Percentiles rank a stretch among this genome's conserved stretches.
Evolutionary conservation across 1,284 basidiomycete species (phyloP).

Genomic region (Paramarasmius palmivorus): DNA sequence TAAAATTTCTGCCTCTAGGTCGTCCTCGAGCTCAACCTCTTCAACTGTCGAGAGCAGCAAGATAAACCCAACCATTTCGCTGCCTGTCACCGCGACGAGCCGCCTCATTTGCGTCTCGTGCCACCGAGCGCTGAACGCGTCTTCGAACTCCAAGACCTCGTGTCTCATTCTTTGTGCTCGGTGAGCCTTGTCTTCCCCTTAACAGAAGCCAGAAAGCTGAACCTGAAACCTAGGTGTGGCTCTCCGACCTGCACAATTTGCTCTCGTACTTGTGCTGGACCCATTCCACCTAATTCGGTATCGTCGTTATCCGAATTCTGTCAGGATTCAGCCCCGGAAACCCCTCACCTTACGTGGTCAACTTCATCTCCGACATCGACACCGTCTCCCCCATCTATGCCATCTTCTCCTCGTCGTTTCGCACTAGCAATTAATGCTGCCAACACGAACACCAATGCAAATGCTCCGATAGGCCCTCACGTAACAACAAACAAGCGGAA

Average conservation of each 20-base stretch:
- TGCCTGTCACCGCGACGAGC: not conserved
- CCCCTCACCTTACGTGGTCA: slow-evolving; percentile 33
- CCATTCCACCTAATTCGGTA: slow-evolving; percentile 19
- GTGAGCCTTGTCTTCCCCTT: slow-evolving; percentile 11
- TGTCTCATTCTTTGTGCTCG: slow-evolving; percentile 18
- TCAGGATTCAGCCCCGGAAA: slow-evolving; percentile 24
- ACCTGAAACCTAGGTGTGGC: slow-evolving; percentile 25
- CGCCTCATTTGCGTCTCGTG: slow-evolving; percentile 26
- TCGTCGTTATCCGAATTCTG: not conserved
- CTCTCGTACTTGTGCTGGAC: slow-evolving; percentile 31
- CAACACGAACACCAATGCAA: slow-evolving; percentile 23
- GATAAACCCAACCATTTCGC: too few species aligned
- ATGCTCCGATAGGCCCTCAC: not conserved
- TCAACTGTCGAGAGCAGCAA: not conserved
- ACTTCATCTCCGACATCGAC: slow-evolving; percentile 25
- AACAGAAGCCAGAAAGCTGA: not conserved
- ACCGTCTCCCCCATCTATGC: slow-evolving; percentile 2
- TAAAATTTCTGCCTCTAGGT: not conserved
- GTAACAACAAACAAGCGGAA: slow-evolving; percentile 24
- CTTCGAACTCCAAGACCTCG: slow-evolving; percentile 14
- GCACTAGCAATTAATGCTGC: slow-evolving; percentile 26
- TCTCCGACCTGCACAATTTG: slow-evolving; percentile 32
- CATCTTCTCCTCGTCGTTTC: slow-evolving; percentile 22
- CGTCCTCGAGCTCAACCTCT: not conserved
- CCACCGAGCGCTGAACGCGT: slow-evolving; percentile 25